A percentile compares a stretch with the other conserved stretches of the same genome.
These are phyloP conservation scores for Casuarina cunninghamiana DNA, from an alignment of 306 rosid genomes.

Conservation along the genomic window DNA sequence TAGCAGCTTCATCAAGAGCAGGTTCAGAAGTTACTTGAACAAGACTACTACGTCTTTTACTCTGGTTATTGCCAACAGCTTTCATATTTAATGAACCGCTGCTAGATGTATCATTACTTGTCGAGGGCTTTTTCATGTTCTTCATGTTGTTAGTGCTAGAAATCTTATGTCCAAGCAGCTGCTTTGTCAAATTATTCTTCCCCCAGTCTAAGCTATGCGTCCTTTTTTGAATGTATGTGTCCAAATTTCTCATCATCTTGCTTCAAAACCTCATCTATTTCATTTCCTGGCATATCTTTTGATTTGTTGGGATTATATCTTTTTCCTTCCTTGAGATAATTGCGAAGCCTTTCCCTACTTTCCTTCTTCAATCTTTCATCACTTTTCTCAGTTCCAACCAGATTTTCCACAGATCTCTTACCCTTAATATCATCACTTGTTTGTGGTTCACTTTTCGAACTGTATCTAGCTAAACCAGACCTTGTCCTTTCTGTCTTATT, in stretches of 20 bases:
- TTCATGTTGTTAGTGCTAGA: conserved; percentile 17
- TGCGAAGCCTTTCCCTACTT: conserved; percentile 17
- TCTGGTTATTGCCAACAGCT: conserved; percentile 20
- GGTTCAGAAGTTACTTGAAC: conserved; percentile 25
- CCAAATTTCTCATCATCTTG: conserved; percentile 27
- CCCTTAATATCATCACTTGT: conserved; percentile 1
- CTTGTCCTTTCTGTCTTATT: conserved; percentile 25
- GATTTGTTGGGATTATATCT: not conserved
- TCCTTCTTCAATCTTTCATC: conserved; percentile 33
- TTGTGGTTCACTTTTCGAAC: conserved; percentile 10
- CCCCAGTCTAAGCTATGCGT: conserved; percentile 23
- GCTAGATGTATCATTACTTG: conserved; percentile 16
- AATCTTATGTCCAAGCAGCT: conserved; percentile 31
- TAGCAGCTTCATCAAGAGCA: conserved; percentile 42
- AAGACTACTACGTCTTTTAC: conserved; percentile 19
- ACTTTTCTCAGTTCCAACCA: conserved; percentile 21
- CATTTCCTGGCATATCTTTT: not conserved
- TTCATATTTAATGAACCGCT: conserved; percentile 28
- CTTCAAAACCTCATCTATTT: conserved; percentile 38
- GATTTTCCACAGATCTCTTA: conserved; percentile 25
- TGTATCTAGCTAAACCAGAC: conserved; percentile 21
- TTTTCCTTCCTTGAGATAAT: conserved; percentile 7
- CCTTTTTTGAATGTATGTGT: conserved; percentile 35
- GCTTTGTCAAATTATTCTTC: conserved; percentile 25
- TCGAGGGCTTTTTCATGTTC: conserved; percentile 16